Evolutionary conservation across 495 filamentous ascomycete species (phyloP).

Genomic region (Daldinia bambusicola): DNA sequence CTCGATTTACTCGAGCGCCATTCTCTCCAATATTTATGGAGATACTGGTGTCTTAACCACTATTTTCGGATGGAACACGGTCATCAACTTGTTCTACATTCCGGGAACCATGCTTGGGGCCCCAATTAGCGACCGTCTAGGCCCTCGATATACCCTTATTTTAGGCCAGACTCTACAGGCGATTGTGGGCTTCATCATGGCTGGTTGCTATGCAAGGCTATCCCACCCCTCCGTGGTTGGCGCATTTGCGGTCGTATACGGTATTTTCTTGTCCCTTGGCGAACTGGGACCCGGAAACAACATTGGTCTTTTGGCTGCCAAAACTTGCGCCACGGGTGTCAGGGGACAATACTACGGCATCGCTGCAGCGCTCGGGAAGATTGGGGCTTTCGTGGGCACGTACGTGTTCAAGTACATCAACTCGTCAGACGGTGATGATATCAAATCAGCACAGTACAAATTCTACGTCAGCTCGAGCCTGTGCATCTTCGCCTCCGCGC

Average conservation of each 20-base stretch:
- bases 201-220: slow-evolving; percentile 73
- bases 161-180: slow-evolving; percentile 74
- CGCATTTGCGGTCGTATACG: slow-evolving; percentile 79
- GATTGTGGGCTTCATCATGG: slow-evolving; percentile 88
- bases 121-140: slow-evolving; percentile 76
- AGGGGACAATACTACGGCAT: slow-evolving; percentile 93
- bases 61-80: slow-evolving; percentile 84
- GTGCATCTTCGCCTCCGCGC: slow-evolving; percentile 69
- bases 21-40: slow-evolving; percentile 73
- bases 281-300: slow-evolving; percentile 92
- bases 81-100: slow-evolving; percentile 87
- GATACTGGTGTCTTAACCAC: slow-evolving; percentile 69
- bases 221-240: slow-evolving; percentile 71
- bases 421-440: slow-evolving; percentile 66
- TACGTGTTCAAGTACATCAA: slow-evolving; percentile 81
- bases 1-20: slow-evolving; percentile 77
- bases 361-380: slow-evolving; percentile 84
- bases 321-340: slow-evolving; percentile 86
- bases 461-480: slow-evolving; percentile 77
- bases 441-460: slow-evolving; percentile 69
- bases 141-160: slow-evolving; percentile 76
- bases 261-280: slow-evolving; percentile 84
- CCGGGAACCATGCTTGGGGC: slow-evolving; percentile 83
- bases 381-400: slow-evolving; percentile 91
- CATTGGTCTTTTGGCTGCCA: slow-evolving; percentile 86